Conservation (phyloP, 2,329 filamentous ascomycete genomes). For the Botrytis galanthina region DNA sequence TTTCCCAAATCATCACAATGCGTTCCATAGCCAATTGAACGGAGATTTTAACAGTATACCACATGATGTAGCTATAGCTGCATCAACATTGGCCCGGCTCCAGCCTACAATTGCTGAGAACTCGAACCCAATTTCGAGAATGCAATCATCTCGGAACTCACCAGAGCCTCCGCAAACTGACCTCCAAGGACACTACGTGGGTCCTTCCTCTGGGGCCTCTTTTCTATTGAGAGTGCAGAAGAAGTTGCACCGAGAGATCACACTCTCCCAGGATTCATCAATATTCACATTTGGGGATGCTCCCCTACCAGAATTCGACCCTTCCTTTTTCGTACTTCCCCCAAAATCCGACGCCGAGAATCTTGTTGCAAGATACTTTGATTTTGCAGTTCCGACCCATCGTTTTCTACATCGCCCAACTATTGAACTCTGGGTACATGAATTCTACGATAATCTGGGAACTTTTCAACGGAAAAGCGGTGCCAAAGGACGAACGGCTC, state of each 20-base stretch:
- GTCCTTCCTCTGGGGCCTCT: conserved; percentile 47
- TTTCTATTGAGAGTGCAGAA: conserved; percentile 52
- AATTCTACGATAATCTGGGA: conserved; percentile 47
- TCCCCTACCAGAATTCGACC: conserved; percentile 46
- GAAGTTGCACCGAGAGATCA: conserved; percentile 44
- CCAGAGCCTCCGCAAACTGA: conserved; percentile 48
- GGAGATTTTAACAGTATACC: neutral
- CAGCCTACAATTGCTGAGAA: neutral
- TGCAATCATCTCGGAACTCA: conserved; percentile 41
- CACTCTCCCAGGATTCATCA: conserved; percentile 43
- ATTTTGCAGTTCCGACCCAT: conserved; percentile 59
- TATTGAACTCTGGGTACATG: conserved; percentile 49
- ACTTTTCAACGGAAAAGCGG: conserved; percentile 43
- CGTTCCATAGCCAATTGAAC: conserved; percentile 1
- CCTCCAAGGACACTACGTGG: conserved; percentile 48
- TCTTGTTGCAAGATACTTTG: conserved; percentile 53
- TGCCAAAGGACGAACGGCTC: conserved; percentile 41
- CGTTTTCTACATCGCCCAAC: conserved; percentile 55
- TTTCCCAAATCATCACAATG: neutral
- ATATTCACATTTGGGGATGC: conserved; percentile 37
- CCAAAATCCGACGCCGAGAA: conserved; percentile 25
- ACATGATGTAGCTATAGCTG: conserved; percentile 15
- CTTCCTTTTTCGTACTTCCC: conserved; percentile 44
- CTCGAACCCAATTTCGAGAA: conserved; percentile 17
- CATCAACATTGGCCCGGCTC: conserved; percentile 9